Evolutionary conservation across 495 filamentous ascomycete genomes (phyloP).

Genomic region (Penicillium silybi): DNA sequence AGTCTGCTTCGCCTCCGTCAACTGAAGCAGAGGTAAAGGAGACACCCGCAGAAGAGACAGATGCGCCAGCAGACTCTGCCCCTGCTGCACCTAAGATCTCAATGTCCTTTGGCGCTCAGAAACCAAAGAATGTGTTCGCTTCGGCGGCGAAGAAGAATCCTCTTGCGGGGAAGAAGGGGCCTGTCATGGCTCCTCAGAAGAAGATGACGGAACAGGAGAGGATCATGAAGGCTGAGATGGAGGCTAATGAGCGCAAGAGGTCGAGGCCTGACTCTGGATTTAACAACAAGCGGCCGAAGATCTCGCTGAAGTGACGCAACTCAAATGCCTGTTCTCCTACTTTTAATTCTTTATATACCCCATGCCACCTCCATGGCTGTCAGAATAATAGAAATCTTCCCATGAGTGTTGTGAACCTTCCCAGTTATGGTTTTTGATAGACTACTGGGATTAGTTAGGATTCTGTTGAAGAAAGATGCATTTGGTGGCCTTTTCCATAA

Average conservation of each 20-base stretch:
- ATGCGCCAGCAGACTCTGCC: constrained; percentile 20
- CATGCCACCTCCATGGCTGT: too few relatives aligned
- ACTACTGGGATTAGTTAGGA: too few relatives aligned
- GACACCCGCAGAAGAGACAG: constrained; percentile 9
- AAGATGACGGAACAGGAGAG: constrained; percentile 83
- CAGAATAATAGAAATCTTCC: too few relatives aligned
- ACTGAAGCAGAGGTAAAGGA: constrained; percentile 13
- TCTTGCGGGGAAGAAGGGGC: constrained; percentile 58
- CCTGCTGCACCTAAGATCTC: constrained; percentile 41
- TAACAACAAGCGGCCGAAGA: constrained; percentile 35
- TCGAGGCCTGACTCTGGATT: constrained; percentile 29
- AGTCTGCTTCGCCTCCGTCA: constrained; percentile 25
- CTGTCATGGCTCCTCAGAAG: constrained; percentile 61
- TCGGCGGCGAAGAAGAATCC: constrained; percentile 60
- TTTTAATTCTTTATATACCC: too few relatives aligned
- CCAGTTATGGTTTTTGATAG: too few relatives aligned
- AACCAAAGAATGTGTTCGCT: constrained; percentile 81
- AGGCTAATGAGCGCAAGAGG: constrained; percentile 67
- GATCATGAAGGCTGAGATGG: constrained; percentile 81
- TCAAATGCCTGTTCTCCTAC: too few relatives aligned
- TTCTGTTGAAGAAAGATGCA: too few relatives aligned
- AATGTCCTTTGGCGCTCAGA: constrained; percentile 58
- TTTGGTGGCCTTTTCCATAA: too few relatives aligned
- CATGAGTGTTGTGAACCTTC: too few relatives aligned
- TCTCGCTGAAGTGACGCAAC: not conserved